phyloP scores from a whole-genome alignment of 768 basidiomycete genomes.

The Xanthoconium stramineum region DNA sequence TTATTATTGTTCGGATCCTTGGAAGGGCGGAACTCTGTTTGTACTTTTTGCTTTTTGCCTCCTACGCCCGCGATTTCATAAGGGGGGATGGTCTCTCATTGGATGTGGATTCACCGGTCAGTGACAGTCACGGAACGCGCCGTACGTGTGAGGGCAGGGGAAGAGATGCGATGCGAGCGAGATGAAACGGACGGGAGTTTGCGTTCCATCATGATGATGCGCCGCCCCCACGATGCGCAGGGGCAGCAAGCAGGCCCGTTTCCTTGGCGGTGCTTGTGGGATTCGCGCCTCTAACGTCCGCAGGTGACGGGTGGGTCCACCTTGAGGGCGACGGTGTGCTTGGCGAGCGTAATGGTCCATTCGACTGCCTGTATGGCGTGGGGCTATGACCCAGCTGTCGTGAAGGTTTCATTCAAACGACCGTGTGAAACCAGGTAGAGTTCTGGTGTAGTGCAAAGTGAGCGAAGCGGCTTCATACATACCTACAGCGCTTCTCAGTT shows the following conservation, averaged over 20 bases:
- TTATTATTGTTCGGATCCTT: conserved; percentile 10
- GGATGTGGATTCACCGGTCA: conserved; percentile 7
- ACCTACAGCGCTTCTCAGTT: neutral
- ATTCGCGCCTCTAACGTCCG: conserved; percentile 11
- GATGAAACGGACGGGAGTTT: conserved; percentile 16
- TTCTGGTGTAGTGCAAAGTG: neutral
- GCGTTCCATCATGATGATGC: neutral
- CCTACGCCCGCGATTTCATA: conserved; percentile 5
- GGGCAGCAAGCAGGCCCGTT: conserved; percentile 23
- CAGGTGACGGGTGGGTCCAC: neutral
- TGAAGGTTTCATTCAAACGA: neutral
- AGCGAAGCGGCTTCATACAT: neutral
- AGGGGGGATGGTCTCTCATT: neutral
- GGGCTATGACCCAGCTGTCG: neutral
- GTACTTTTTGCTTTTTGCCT: neutral
- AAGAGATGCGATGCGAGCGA: conserved; percentile 3
- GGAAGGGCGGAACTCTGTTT: neutral
- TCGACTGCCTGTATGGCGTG: neutral
- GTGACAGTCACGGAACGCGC: conserved; percentile 17
- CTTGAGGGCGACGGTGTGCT: neutral
- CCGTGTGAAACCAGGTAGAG: neutral
- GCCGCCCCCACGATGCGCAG: conserved; percentile 18
- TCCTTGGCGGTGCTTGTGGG: conserved; percentile 4
- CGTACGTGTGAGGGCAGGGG: neutral
- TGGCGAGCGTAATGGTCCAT: neutral